These are phyloP conservation scores for Teratosphaeriaceae sp. DNA, from an alignment of 2,329 filamentous ascomycete species.

Conservation along the genomic window DNA sequence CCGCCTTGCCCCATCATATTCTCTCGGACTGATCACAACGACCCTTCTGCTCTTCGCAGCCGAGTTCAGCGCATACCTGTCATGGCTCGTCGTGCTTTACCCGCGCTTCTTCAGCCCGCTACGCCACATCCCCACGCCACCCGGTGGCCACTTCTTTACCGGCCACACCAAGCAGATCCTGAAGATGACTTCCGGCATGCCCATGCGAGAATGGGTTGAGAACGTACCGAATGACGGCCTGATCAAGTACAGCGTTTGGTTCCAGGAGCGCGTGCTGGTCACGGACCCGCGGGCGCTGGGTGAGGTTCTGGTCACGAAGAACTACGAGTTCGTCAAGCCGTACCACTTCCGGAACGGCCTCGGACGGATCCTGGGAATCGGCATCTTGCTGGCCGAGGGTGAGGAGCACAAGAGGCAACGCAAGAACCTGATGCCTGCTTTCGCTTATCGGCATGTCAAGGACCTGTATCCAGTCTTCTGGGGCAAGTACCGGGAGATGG, in stretches of 20 bases:
- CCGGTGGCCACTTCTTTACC: slow-evolving; percentile 36
- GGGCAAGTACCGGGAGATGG: slow-evolving; percentile 40
- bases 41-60: slow-evolving; percentile 35
- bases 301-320: slow-evolving; percentile 45
- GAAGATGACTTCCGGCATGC: slow-evolving; percentile 37
- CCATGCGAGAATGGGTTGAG: slow-evolving; percentile 45
- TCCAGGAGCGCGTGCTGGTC: slow-evolving; percentile 39
- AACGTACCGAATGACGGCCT: slow-evolving; percentile 50
- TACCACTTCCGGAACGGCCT: slow-evolving; percentile 45
- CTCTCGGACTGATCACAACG: slow-evolving; percentile 32
- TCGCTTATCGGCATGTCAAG: slow-evolving; percentile 45
- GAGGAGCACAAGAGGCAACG: slow-evolving; percentile 70
- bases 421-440: slow-evolving; percentile 43
- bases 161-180: slow-evolving; percentile 40
- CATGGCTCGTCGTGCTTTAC: slow-evolving; percentile 47
- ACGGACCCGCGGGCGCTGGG: slow-evolving; percentile 42
- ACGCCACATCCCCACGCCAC: slow-evolving; percentile 49
- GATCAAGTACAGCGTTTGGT: slow-evolving; percentile 44
- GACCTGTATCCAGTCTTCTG: slow-evolving; percentile 44
- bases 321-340: slow-evolving; percentile 47
- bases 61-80: slow-evolving; percentile 28
- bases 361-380: slow-evolving; percentile 60
- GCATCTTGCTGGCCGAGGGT: slow-evolving; percentile 77
- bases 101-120: slow-evolving; percentile 53
- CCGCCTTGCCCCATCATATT: slow-evolving; percentile 28